A percentile compares a stretch with the other conserved stretches of the same genome.
These are phyloP conservation scores for Alternaria sp. DNA, from an alignment of 2,329 filamentous ascomycete genomes.

Conservation along the genomic window DNA sequence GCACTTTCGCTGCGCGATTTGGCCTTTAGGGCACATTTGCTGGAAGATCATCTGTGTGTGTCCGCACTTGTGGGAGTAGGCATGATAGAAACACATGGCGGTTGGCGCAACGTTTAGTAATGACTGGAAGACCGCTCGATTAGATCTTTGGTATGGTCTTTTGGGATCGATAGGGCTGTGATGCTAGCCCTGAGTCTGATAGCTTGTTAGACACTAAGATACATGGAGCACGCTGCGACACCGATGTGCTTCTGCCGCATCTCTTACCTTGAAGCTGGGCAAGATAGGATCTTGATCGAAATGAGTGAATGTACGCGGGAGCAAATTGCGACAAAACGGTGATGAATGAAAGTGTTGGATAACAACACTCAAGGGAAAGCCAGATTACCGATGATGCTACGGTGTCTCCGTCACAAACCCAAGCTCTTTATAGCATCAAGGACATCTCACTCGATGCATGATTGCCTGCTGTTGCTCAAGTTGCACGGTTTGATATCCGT, in stretches of 20 bases:
- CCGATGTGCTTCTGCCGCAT: neutral
- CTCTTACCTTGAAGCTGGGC: neutral
- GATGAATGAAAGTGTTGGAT: neutral
- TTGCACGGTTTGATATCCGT: conserved; percentile 25
- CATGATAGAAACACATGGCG: conserved; percentile 59
- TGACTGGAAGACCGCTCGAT: neutral
- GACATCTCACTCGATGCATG: neutral
- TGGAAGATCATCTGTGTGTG: conserved; percentile 53
- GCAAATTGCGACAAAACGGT: neutral
- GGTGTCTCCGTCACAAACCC: neutral
- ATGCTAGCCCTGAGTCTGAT: neutral
- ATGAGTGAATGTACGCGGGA: neutral
- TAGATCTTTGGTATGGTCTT: neutral
- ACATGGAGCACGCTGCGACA: neutral
- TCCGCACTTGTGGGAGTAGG: conserved; percentile 56
- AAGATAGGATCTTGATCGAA: neutral
- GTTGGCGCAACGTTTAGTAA: neutral
- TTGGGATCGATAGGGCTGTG: neutral
- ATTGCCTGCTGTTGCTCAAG: conserved; percentile 4
- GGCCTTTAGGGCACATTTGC: conserved; percentile 38
- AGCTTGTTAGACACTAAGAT: neutral
- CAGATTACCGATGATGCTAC: neutral
- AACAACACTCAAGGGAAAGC: neutral
- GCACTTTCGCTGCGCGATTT: conserved; percentile 45
- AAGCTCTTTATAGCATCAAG: conserved; percentile 4